Evolutionary conservation across 2,329 filamentous ascomycete genomes (phyloP).

Genomic region (Albifimbria verrucaria): DNA sequence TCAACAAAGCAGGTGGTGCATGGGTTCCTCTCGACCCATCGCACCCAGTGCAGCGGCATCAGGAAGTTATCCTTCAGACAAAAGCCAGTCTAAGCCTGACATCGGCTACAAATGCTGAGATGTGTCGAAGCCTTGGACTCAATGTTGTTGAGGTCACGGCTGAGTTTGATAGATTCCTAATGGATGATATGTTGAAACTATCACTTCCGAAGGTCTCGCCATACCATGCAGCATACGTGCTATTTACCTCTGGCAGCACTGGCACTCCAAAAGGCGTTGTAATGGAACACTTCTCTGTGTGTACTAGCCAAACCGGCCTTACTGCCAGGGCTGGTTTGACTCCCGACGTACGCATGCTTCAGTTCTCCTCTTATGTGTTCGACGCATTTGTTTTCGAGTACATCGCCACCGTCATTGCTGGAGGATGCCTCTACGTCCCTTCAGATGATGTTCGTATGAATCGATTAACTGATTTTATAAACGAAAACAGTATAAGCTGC

Average conservation of each 20-base stretch:
- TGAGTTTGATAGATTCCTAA: too few species aligned
- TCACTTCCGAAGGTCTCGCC: not conserved
- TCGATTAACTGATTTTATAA: slow-evolving; percentile 4
- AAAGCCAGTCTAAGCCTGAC: too few species aligned
- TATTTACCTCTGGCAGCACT: slow-evolving; percentile 2
- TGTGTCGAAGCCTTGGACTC: too few species aligned
- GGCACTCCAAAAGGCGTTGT: slow-evolving; percentile 5
- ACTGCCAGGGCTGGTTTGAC: slow-evolving; percentile 4
- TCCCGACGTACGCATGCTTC: slow-evolving; percentile 8
- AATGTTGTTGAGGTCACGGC: too few species aligned
- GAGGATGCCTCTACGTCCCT: slow-evolving; percentile 9
- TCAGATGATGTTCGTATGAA: slow-evolving; percentile 6
- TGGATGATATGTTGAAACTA: too few species aligned
- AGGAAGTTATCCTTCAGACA: too few species aligned
- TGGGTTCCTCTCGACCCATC: too few species aligned
- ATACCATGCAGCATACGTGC: not conserved
- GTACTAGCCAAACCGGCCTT: slow-evolving; percentile 6
- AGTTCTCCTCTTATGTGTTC: slow-evolving; percentile 16
- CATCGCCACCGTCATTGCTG: slow-evolving; percentile 7
- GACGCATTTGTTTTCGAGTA: slow-evolving; percentile 13
- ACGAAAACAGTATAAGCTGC: not conserved
- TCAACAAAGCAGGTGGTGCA: too few species aligned
- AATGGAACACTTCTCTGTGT: slow-evolving; percentile 7
- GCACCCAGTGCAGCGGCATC: too few species aligned
- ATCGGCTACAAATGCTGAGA: too few species aligned